Evolutionary conservation across 2,329 filamentous ascomycete species (phyloP).

Genomic region (Curvularia eragrostidis): DNA sequence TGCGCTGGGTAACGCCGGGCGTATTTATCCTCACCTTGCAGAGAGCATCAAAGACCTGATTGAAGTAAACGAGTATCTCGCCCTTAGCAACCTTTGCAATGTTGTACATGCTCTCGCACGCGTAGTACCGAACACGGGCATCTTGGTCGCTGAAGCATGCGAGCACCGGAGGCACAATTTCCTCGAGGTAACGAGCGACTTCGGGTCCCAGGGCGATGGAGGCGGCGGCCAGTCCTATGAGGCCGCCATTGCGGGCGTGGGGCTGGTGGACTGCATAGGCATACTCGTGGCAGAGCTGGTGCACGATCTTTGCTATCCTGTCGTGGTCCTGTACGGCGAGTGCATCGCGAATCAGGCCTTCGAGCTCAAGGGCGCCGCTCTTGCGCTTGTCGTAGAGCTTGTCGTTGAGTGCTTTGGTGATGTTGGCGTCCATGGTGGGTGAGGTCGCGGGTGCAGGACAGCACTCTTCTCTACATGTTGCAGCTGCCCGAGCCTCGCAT

Average conservation of each 20-base stretch:
- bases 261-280: constrained; percentile 97
- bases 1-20: background rate
- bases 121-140: constrained; percentile 95
- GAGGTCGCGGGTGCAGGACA: constrained; percentile 18
- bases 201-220: constrained; percentile 93
- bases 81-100: constrained; percentile 99
- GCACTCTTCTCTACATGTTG: constrained; percentile 35
- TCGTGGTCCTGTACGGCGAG: constrained; percentile 78
- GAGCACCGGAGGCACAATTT: constrained; percentile 94
- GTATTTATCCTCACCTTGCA: constrained; percentile 73
- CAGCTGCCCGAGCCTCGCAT: constrained; percentile 21
- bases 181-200: constrained; percentile 86
- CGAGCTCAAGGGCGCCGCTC: constrained; percentile 91
- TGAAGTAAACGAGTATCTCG: constrained; percentile 96
- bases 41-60: constrained; percentile 95
- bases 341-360: constrained; percentile 86
- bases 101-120: constrained; percentile 99
- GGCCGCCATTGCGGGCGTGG: constrained; percentile 92
- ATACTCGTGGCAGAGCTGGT: constrained; percentile 96
- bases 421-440: constrained; percentile 78
- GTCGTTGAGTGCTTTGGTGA: constrained; percentile 92
- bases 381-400: constrained; percentile 99
- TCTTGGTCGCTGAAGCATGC: constrained; percentile 99
- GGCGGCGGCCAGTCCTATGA: constrained; percentile 93
- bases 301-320: constrained; percentile 83